Percentiles rank a stretch among this genome's conserved stretches.
These are phyloP conservation scores for Diutina ranongensis DNA, from an alignment of 1,139 yeast species.

Conservation along the genomic window DNA sequence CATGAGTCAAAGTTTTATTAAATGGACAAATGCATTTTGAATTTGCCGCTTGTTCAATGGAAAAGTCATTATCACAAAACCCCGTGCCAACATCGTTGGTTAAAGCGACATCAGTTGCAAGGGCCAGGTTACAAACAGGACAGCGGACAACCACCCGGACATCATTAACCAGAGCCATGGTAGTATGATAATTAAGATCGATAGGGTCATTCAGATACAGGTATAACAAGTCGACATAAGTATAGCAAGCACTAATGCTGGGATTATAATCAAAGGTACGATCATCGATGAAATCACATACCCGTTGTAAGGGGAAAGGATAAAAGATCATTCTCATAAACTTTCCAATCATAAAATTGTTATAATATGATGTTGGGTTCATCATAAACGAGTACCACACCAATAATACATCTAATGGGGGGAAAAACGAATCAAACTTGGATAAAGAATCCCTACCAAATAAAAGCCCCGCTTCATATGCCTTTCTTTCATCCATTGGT, in stretches of 20 bases:
- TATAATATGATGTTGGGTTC: conserved; percentile 20
- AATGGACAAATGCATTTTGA: conserved; percentile 8
- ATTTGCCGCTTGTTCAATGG: neutral
- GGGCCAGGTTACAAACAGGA: conserved; percentile 12
- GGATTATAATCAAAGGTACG: conserved; percentile 14
- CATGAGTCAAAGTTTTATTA: conserved; percentile 11
- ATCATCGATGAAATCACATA: conserved; percentile 15
- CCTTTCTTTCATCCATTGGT: neutral
- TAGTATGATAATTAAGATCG: conserved; percentile 6
- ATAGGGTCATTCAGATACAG: conserved; percentile 3
- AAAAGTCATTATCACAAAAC: conserved; percentile 15
- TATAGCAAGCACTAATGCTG: conserved; percentile 8
- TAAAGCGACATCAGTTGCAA: conserved; percentile 11
- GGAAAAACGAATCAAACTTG: conserved; percentile 11
- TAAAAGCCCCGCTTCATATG: neutral
- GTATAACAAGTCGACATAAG: conserved; percentile 2
- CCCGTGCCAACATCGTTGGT: conserved; percentile 13
- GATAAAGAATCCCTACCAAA: neutral
- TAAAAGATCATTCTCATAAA: conserved; percentile 14
- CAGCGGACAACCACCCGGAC: conserved; percentile 10
- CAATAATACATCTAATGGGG: conserved; percentile 27
- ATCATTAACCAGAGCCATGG: neutral
- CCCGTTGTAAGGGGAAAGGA: conserved; percentile 18
- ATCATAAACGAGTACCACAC: conserved; percentile 28
- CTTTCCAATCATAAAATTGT: conserved; percentile 17